phyloP scores from a whole-genome alignment of 306 rosid genomes.

The Malus sylvestris region DNA sequence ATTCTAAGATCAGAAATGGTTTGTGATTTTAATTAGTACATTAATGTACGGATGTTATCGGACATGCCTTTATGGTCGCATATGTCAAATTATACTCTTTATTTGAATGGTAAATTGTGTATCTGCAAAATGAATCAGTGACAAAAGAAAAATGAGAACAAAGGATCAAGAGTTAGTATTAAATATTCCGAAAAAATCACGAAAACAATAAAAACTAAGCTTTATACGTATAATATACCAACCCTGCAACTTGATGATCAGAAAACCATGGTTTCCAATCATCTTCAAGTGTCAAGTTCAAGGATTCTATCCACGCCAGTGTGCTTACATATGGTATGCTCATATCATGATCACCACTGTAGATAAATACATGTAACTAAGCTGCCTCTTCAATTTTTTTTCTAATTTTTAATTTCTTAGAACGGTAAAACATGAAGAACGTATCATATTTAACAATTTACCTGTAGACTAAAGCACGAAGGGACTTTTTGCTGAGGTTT shows the following conservation, averaged over 20 bases:
- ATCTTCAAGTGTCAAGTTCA: slow-evolving; percentile 17
- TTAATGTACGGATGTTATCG: background rate
- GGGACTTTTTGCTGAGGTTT: background rate
- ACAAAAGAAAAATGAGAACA: background rate
- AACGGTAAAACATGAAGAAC: background rate
- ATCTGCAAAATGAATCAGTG: slow-evolving; percentile 12
- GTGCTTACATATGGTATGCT: slow-evolving; percentile 27
- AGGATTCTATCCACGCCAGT: slow-evolving; percentile 29
- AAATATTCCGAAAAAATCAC: background rate
- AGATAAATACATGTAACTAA: background rate
- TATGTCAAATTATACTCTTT: slow-evolving; percentile 13
- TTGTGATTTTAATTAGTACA: background rate
- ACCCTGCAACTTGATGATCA: slow-evolving; percentile 41
- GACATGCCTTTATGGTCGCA: slow-evolving; percentile 40
- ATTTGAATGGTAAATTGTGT: background rate
- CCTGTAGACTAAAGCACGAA: slow-evolving; percentile 4
- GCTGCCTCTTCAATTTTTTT: too few relatives aligned
- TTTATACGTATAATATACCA: background rate
- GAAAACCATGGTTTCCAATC: slow-evolving; percentile 44
- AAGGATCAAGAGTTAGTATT: background rate
- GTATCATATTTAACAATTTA: background rate
- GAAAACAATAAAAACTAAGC: background rate
- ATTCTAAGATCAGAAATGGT: background rate
- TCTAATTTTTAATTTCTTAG: too few relatives aligned
- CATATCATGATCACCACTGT: slow-evolving; percentile 44